Evolutionary conservation across 805 yeast species (phyloP).

Genomic region (Hanseniaspora clermontiae): DNA sequence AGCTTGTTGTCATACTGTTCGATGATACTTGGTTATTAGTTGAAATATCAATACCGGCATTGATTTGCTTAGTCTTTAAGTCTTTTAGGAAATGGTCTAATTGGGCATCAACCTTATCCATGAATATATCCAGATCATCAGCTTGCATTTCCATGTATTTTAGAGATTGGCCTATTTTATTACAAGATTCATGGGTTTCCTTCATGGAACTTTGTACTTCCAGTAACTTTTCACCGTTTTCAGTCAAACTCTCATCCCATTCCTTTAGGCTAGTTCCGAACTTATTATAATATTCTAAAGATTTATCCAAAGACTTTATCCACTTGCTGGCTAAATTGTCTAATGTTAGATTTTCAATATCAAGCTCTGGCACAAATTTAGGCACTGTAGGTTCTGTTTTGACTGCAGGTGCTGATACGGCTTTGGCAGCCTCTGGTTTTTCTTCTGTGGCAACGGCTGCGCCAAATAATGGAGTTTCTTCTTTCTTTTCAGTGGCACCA

Average conservation of each 20-base stretch:
- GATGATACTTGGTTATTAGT: not conserved
- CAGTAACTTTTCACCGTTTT: conserved; percentile 77
- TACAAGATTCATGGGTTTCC: conserved; percentile 44
- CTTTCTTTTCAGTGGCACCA: conserved; percentile 5
- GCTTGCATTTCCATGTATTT: conserved; percentile 83
- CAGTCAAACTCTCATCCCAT: conserved; percentile 73
- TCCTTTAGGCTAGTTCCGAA: conserved; percentile 63
- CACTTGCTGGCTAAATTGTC: conserved; percentile 88
- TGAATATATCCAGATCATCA: conserved; percentile 70
- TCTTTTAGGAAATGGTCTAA: conserved; percentile 14
- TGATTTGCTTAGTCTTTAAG: conserved; percentile 2
- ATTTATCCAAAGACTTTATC: conserved; percentile 71
- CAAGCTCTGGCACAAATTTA: conserved; percentile 44
- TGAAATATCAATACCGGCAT: conserved; percentile 9
- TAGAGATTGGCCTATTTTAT: conserved; percentile 74
- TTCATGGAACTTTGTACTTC: conserved; percentile 30
- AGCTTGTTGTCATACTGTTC: conserved; percentile 17
- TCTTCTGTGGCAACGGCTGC: conserved; percentile 15
- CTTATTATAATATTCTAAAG: conserved; percentile 59
- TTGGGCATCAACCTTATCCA: conserved; percentile 58
- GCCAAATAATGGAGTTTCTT: conserved; percentile 11
- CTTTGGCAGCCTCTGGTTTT: conserved; percentile 13
- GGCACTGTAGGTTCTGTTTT: conserved; percentile 39
- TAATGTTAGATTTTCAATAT: conserved; percentile 78
- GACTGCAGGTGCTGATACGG: conserved; percentile 18